Evolutionary conservation across 768 basidiomycete genomes (phyloP), one percentile per base, ranked within the genome.

Genomic region (Boletus reticuloceps): DNA sequence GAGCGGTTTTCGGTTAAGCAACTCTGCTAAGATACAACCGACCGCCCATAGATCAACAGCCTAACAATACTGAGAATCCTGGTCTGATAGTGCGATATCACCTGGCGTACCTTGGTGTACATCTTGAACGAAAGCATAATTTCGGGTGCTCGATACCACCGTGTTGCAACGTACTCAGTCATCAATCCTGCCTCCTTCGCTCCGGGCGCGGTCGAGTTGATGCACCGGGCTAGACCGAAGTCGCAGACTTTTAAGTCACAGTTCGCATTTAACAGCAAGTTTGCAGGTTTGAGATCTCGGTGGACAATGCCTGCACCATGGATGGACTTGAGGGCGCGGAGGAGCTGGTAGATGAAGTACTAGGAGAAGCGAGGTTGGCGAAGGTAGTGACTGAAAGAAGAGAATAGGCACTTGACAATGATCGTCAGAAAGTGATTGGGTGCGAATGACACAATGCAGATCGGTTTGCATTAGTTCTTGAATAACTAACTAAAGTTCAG

Each of bases 41-140:
- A 88, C 83, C 10, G 85, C 83, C 87, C 86, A 89, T 56, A 87
- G 75, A 66, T 88, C 88, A 56, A 88, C 82, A n/a, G 84, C 82
- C 81, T 79, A 54, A 58, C 32, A 19, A 41, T 25, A 53, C 32
- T 41, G 46, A 53, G 52, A 34, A 37, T 34, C 20, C 8, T 37
- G 58, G 59, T 25, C 58, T 51, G 40, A 58, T 27, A 58, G 56
- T 44, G 50, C 6, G 37, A 44, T 37, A 31, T 34, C 50, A 50
- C 38, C 22, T 34, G 37, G 27, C 58, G 19, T 58, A 83, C 86
- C 77, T 86, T 86, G 53, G 85, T 86, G 68, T 88, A 88, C 84
- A 88, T 88, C 75, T 92, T 91, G 82, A 94, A 94, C 4, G 88
- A 91, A 49, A 94, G 77, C 93, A 96, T 96, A 67, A 95, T 93